Evolutionary conservation across 805 yeast genomes (phyloP), one percentile per base, ranked within the genome.

Genomic region (Komagataella ulmi): DNA sequence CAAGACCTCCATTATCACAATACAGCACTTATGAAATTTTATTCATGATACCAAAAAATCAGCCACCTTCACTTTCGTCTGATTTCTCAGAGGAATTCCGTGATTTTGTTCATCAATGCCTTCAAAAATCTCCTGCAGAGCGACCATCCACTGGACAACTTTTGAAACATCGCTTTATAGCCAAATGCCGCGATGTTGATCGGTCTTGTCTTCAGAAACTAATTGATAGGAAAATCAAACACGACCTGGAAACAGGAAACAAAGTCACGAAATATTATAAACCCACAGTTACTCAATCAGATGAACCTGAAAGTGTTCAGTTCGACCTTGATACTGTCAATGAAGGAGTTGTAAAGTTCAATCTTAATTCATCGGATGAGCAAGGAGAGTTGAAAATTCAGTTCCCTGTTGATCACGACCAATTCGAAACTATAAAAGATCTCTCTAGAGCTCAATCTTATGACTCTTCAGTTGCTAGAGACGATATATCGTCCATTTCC

Each of bases 51-150:
- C 79, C 80, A 0, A 72, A 75, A 52, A 69, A 70, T 45, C 63
- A 66, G 6, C 71, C 83, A 6, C 82, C 82, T 1, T 57, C 63
- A 8, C 49, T 67, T 46, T 70, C 66, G n/a, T 58, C 66, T 6
- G 60, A 60, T 7, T 68, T 65, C 53, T 56, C 62, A 45, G 51
- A 48, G 3, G 59, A 75, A 17, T 85, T 86, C 57, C 79, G 80
- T 56, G 83, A 77, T 58, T 91, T 93, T 66, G 80, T 88, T 19
- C 64, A 66, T 23, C 65, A 65, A 51, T 91, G 97, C 65, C 72
- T 93, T 51, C 77, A 79, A 45, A 86, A 81, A 63, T 80, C 83
- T 55, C 90, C 95, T 24, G 64, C 64, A 12, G 67, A 72, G 47
- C 71, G 99, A 54, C 85, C 91, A 0, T 72, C 75, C 14, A 88